Base-by-base conservation (phyloP, 306 rosid species). In the Castanopsis chinensis region DNA sequence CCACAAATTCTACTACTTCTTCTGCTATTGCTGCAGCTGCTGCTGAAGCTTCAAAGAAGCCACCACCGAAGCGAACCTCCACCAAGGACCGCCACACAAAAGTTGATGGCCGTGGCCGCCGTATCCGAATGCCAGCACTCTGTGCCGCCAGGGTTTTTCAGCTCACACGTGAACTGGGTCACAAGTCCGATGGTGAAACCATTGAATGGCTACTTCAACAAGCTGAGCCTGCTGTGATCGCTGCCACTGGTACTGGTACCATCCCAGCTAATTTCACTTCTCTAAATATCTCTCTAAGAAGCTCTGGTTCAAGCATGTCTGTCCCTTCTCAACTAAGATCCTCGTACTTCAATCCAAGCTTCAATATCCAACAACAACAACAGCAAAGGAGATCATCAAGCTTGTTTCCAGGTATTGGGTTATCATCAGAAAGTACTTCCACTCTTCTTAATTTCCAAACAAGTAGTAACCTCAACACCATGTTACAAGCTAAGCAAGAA, bases 261-360 rank as follows among this genome's bases (percentile, higher is more conserved):
- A 94, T 92, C 77, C 98, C 98, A 0, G 98, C 98, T 0, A 94
- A 94, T 82, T 94, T 92, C 92, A 90, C 97, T 1, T 92, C 97
- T 0, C 91, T 92, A 3, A 92, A 90, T 74, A 92, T 92, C 21
- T 94, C 98, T 0, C 80, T 92, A 11, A 69, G 98, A 6, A 94
- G 98, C 90, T 94, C 98, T 0, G 98, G 98, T 1, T 94, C 98
- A 0, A 90, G 91, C 80, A 92, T 92, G 94, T 94, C 98, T 3
- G 89, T 90, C 2, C 97, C 97, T 0, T 92, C 97, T 4, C 97
- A 90, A 71, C 87, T 94, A 18, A 82, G 96, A 80, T 88, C 96
- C 6, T 90, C 91, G 2, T 94, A 94, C 81, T 94, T 89, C 86
- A 90, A 86, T 83, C 97, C 98, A 0, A 94, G 89, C 54, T 94